Base-by-base conservation (phyloP, 345 rosid genomes). In the Mallotus nudiflorus region DNA sequence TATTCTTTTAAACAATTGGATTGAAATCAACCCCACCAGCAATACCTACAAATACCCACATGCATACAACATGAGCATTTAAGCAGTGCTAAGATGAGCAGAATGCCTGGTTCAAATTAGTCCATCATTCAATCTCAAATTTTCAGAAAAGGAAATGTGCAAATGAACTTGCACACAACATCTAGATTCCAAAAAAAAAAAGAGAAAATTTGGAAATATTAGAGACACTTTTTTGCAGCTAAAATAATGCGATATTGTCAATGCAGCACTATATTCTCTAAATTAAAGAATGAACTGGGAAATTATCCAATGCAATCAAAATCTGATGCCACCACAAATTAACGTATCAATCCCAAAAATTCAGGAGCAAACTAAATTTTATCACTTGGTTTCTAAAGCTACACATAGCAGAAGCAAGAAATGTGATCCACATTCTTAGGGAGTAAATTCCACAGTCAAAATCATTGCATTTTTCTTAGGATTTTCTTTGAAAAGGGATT, bases 251-350 rank as follows among this genome's bases (percentile, higher is more conserved):
- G 22, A 64, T 37, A 19, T 24, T 25, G 64, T 48, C 33, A 31
- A 37, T 6, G 39, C 40, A 60, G 45, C 14, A 13, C 45, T 63
- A 39, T 12, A 44, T 6, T 45, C 61, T 37, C 53, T 5, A 49
- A 2, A 57, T 39, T 60, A 27, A 61, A 25, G 7, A 4, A 49
- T 67, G 25, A 75, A 57, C 69, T 6, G 40, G 57, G 45, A 50
- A 70, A 69, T 56, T 22, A 44, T 37, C 18, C 28, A 12, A 33
- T 52, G 48, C 19, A 27, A 54, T 35, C 44, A 56, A 46, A 58
- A 66, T 65, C 66, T 65, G 69, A 76, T 72, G 46, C 46, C 14
- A 33, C 74, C 49, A 39, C 10, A 77, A 55, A 68, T 37, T 22
- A 51, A 63, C 37, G 31, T 58, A 42, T 15, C 16, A 60, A 69